Evolutionary conservation across 345 rosid genomes (phyloP).

Genomic region (Pugionium dolabratum): DNA sequence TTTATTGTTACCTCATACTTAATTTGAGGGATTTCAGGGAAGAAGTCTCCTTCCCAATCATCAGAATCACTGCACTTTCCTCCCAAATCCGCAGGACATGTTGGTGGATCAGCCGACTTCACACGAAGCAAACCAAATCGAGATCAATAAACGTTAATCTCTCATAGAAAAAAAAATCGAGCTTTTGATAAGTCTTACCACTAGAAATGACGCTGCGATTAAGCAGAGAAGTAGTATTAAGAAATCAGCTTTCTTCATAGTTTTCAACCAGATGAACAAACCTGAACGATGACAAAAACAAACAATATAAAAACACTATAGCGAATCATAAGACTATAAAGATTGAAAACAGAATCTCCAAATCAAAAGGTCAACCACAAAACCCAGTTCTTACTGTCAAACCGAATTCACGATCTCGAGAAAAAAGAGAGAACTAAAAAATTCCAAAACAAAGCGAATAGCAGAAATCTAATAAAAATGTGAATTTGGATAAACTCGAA

Average conservation of each 20-base stretch:
- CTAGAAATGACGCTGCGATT: conserved; percentile 36
- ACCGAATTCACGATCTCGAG: too few relatives aligned
- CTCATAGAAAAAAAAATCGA: background rate
- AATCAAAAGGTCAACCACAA: too few relatives aligned
- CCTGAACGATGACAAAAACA: background rate
- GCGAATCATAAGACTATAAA: too few relatives aligned
- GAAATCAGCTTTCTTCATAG: conserved; percentile 43
- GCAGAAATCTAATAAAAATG: too few relatives aligned
- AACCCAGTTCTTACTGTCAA: too few relatives aligned
- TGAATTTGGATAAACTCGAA: background rate
- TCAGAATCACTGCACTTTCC: conserved; percentile 55
- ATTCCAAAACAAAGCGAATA: too few relatives aligned
- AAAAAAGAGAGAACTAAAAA: too few relatives aligned
- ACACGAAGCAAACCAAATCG: conserved; percentile 23
- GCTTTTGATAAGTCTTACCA: conserved; percentile 40
- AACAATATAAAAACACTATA: too few relatives aligned
- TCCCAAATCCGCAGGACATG: conserved; percentile 76
- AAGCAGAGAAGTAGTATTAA: conserved; percentile 45
- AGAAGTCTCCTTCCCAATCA: conserved; percentile 93
- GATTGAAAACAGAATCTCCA: too few relatives aligned
- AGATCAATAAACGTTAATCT: background rate
- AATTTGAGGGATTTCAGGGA: conserved; percentile 74
- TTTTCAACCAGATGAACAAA: background rate
- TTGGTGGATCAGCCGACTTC: conserved; percentile 62
- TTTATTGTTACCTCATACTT: conserved; percentile 66